Conservation (phyloP, 139 green algal species). For the Closterium sp. region DNA sequence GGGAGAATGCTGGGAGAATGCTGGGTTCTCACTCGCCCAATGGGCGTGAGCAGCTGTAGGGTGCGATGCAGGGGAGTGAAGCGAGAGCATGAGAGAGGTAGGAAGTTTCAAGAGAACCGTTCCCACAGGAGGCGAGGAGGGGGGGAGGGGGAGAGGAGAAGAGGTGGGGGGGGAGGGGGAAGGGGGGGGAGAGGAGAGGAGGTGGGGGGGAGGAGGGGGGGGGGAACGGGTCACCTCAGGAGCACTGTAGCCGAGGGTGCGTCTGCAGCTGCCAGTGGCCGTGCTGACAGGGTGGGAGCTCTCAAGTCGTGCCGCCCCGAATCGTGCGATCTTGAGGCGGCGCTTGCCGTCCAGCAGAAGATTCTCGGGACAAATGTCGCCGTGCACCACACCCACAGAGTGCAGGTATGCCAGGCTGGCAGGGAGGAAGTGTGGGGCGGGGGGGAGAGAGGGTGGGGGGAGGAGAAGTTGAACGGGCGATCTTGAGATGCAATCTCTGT, state of each 20-base stretch:
- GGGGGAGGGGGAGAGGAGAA: no score
- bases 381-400: constrained; percentile 73
- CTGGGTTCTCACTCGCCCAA: no score
- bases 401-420: constrained; percentile 67
- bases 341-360: constrained; percentile 44
- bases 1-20: no score
- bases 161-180: not conserved
- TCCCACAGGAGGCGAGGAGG: no score
- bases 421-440: not conserved
- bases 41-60: not conserved
- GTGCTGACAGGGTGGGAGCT: constrained; percentile 14
- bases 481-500: no score
- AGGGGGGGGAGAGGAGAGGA: no score
- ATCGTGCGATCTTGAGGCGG: constrained; percentile 40
- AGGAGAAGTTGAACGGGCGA: no score
- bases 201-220: no score
- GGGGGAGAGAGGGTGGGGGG: no score
- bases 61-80: no score
- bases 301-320: constrained; percentile 35
- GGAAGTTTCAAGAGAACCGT: no score
- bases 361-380: constrained; percentile 53
- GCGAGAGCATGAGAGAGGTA: not conserved
- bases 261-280: not conserved
- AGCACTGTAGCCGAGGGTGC: constrained; percentile 43
- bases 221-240: not conserved